Evolutionary conservation across 78 protist species (phyloP), one percentile per base, ranked within the genome.

Genomic region (Cavenderia fasciculata): DNA sequence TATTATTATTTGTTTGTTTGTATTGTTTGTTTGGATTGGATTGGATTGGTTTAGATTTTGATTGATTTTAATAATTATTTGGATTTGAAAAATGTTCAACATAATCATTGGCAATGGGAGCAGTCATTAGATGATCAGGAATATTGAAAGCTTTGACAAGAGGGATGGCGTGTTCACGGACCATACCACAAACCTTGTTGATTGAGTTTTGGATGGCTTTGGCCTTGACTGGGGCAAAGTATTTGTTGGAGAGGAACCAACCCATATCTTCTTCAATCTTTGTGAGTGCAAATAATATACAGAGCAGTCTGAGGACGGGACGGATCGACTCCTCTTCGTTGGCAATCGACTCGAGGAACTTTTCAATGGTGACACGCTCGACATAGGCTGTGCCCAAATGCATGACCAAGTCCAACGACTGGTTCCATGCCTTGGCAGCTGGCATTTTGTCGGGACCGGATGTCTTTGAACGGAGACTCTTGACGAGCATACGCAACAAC

Each of bases 81-180:
- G 90, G 90, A 49, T 82, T 43, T 38, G 90, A 82, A 56, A 40
- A 82, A 68, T 82, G 71, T 56, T 76, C 47, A 56, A 82, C 90
- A 61, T 68, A 92, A 49, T 92, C 95, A 49, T 85, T 86, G 18
- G 84, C 70, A 29, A 93, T 93, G 38, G 95, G 95, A n/a, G 95
- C 94, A 49, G 44, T 62, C 16, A 93, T 52, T 18, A 84, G 56
- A 56, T 87, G 89, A 52, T 85, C 59, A 14, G 91, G 90, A 44
- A 93, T 84, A 72, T 78, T 94, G 46, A 93, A 93, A 47, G 95
- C 95, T 43, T 93, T 77, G 27, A 93, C 94, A 4, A 93, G 49
- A 33, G 85, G 86, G 23, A 93, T 36, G 33, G 89, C 74, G 54
- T 86, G 94, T 27, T 82, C 78, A 44, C 75, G 49, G 19, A 82